Evolutionary conservation across 1,284 basidiomycete species (phyloP).

Genomic region (Cerrena zonata): DNA sequence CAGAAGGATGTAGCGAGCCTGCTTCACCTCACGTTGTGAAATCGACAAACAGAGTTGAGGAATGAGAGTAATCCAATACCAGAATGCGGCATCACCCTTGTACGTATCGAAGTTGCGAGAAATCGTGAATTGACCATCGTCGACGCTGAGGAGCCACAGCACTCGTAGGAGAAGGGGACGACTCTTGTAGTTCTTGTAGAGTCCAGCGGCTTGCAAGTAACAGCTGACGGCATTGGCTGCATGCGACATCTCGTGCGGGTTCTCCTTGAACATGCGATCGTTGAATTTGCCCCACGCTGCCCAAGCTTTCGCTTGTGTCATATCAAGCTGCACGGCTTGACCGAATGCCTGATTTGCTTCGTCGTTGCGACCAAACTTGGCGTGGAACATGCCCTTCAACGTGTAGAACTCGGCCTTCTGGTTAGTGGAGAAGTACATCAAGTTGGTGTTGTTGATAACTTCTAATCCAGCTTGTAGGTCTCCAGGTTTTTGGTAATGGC

Average conservation of each 20-base stretch:
- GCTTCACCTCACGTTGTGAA: slow-evolving; percentile 87
- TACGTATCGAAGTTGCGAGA: slow-evolving; percentile 92
- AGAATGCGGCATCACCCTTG: slow-evolving; percentile 93
- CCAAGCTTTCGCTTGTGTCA: slow-evolving; percentile 95
- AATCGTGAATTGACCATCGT: slow-evolving; percentile 74
- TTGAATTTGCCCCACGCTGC: slow-evolving; percentile 97
- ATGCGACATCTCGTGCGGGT: slow-evolving; percentile 63
- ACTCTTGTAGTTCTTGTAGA: slow-evolving; percentile 93
- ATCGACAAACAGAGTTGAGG: slow-evolving; percentile 92
- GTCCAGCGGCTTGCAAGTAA: slow-evolving; percentile 93
- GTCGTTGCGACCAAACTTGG: slow-evolving; percentile 79
- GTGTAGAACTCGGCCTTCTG: slow-evolving; percentile 99
- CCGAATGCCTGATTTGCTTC: slow-evolving; percentile 92
- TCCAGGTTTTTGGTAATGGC: slow-evolving; percentile 93
- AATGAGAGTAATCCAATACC: slow-evolving; percentile 99
- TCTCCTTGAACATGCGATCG: slow-evolving; percentile 88
- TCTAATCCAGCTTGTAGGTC: slow-evolving; percentile 93
- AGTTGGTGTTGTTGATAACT: slow-evolving; percentile 98
- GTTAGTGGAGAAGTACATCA: slow-evolving; percentile 92
- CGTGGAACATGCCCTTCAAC: slow-evolving; percentile 99
- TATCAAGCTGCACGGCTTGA: slow-evolving; percentile 93
- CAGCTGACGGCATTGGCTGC: slow-evolving; percentile 94
- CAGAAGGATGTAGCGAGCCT: slow-evolving; percentile 84
- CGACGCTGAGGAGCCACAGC: slow-evolving; percentile 93
- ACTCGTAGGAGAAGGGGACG: slow-evolving; percentile 88